These are phyloP conservation scores for Geotrichum reessii DNA, from an alignment of 1,139 yeast species.

Conservation along the genomic window DNA sequence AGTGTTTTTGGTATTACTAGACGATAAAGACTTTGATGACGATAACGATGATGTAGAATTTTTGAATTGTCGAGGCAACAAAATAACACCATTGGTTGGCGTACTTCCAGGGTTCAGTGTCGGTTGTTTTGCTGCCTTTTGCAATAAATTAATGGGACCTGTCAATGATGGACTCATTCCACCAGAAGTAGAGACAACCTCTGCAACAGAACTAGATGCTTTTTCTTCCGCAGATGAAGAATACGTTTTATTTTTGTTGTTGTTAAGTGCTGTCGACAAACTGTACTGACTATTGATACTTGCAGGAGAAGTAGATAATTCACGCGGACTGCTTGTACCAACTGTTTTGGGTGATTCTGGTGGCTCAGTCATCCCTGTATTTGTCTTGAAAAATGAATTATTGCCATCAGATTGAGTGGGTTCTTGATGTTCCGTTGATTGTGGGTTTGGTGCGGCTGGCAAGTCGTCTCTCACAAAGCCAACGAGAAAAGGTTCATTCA, in stretches of 20 bases:
- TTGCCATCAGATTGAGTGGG: not conserved
- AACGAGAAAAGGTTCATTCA: not conserved
- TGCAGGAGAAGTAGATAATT: constrained; percentile 12
- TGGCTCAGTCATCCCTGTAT: not conserved
- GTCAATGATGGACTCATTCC: not conserved
- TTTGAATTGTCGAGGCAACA: constrained; percentile 12
- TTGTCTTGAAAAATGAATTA: not conserved
- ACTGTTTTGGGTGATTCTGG: constrained; percentile 14
- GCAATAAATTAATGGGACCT: constrained; percentile 20
- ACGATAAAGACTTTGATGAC: not conserved
- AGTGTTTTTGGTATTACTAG: not conserved
- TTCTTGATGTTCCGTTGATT: not conserved
- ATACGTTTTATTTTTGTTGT: constrained; percentile 6
- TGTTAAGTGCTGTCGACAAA: constrained; percentile 2
- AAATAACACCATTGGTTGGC: constrained; percentile 11
- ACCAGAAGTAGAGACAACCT: constrained; percentile 12
- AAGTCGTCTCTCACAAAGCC: not conserved
- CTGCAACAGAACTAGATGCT: constrained; percentile 10
- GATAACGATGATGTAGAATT: not conserved
- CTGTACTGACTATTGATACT: constrained; percentile 5
- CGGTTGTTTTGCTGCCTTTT: constrained; percentile 30
- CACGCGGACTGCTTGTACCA: not conserved
- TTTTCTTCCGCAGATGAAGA: constrained; percentile 7
- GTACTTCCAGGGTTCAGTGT: not conserved
- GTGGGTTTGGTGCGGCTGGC: not conserved